A percentile compares a stretch with the other conserved stretches of the same genome.
Conservation (phyloP, 495 filamentous ascomycete genomes). For the Aspergillus biplanus region DNA sequence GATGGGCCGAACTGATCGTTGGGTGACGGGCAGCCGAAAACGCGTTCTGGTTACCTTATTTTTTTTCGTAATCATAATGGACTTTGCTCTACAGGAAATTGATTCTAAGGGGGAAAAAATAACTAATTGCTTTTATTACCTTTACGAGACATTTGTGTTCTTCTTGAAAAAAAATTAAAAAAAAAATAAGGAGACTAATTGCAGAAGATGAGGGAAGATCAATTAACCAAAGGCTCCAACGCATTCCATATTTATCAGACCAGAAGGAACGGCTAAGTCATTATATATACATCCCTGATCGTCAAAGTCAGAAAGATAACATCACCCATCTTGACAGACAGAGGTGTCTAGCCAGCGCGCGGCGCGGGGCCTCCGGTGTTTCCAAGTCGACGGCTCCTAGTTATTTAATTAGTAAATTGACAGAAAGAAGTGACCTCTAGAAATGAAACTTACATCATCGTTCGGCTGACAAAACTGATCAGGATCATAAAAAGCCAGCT, state of each 20-base stretch:
- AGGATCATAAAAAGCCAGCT: slow-evolving; percentile 80
- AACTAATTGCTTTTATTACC: slow-evolving; percentile 6
- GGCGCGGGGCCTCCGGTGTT: slow-evolving; percentile 33
- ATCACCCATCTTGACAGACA: slow-evolving; percentile 21
- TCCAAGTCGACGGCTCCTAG: slow-evolving; percentile 46
- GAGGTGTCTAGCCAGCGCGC: slow-evolving; percentile 29
- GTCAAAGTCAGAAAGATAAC: slow-evolving; percentile 23
- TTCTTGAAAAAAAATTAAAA: background rate
- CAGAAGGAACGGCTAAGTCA: slow-evolving; percentile 26
- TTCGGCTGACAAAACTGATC: slow-evolving; percentile 79
- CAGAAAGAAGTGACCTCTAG: background rate
- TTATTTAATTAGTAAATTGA: slow-evolving; percentile 22
- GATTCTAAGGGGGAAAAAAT: background rate
- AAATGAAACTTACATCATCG: slow-evolving; percentile 74
- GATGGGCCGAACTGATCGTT: slow-evolving; percentile 10
- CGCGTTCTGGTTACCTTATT: too few species aligned
- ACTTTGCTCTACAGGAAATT: background rate
- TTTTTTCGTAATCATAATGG: too few species aligned
- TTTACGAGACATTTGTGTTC: background rate
- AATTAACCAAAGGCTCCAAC: slow-evolving; percentile 21
- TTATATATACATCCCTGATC: slow-evolving; percentile 37
- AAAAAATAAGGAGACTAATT: background rate
- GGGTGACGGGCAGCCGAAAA: slow-evolving; percentile 1
- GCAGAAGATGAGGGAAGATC: slow-evolving; percentile 3
- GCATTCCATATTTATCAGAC: slow-evolving; percentile 24